These are phyloP conservation scores for Thozetella sp. DNA, from an alignment of 495 filamentous ascomycete genomes.

Conservation along the genomic window DNA sequence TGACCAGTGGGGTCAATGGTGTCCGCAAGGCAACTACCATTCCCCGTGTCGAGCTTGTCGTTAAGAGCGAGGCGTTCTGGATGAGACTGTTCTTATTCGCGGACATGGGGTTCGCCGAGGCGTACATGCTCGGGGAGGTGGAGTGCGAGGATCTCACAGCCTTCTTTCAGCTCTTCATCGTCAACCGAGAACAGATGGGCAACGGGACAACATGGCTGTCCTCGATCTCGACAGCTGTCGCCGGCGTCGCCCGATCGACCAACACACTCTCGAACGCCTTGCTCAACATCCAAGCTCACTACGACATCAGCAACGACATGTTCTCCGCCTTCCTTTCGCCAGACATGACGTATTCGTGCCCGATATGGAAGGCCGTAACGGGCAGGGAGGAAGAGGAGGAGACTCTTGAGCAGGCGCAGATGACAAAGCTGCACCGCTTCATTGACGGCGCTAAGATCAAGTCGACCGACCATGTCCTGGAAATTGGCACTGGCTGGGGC, in stretches of 20 bases:
- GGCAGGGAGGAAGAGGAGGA: constrained; percentile 37
- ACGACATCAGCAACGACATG: constrained; percentile 75
- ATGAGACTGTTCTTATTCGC: constrained; percentile 63
- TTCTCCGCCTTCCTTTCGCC: constrained; percentile 71
- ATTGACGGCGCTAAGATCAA: constrained; percentile 62
- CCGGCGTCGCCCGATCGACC: constrained; percentile 53
- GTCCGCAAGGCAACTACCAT: constrained; percentile 18
- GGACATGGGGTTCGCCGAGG: constrained; percentile 76
- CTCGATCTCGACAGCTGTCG: constrained; percentile 49
- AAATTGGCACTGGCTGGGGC: constrained; percentile 74
- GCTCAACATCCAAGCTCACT: constrained; percentile 69
- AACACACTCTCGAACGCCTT: constrained; percentile 68
- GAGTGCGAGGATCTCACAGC: constrained; percentile 61
- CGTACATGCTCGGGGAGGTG: constrained; percentile 71
- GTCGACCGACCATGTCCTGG: constrained; percentile 63
- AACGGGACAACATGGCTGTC: constrained; percentile 62
- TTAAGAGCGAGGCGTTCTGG: constrained; percentile 67
- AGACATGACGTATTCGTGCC: constrained; percentile 79
- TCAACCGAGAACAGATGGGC: constrained; percentile 57
- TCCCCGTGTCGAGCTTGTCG: constrained; percentile 44
- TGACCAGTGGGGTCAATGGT: constrained; percentile 19
- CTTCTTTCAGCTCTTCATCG: constrained; percentile 72
- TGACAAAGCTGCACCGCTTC: constrained; percentile 63
- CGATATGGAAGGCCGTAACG: constrained; percentile 57
- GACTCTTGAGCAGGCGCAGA: constrained; percentile 63